Percentiles rank a stretch among this genome's conserved stretches.
phyloP scores from a whole-genome alignment of 2,329 filamentous ascomycete species.

The Colletotrichum costaricense region DNA sequence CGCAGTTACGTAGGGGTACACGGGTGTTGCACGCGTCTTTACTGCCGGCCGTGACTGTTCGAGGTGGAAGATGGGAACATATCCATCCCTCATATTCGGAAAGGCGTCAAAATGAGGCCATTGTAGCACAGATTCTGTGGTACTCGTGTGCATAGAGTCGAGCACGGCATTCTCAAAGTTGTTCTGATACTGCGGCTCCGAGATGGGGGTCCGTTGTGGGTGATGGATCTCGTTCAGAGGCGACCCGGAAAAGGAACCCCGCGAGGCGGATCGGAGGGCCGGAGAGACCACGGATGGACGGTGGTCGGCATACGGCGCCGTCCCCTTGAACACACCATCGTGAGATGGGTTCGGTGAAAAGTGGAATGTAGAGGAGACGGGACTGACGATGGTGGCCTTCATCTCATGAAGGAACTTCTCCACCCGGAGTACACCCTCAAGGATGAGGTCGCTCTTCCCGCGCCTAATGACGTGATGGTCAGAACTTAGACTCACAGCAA shows the following conservation, averaged over 20 bases:
- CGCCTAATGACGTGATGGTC: slow-evolving; percentile 44
- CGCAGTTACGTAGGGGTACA: slow-evolving; percentile 54
- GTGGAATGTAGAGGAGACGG: slow-evolving; percentile 22
- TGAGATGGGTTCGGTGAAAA: slow-evolving; percentile 25
- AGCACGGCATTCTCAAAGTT: slow-evolving; percentile 59
- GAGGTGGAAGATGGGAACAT: slow-evolving; percentile 58
- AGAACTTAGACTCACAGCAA: not conserved
- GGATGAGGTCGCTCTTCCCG: slow-evolving; percentile 63
- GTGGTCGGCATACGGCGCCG: slow-evolving; percentile 17
- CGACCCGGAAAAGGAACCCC: slow-evolving; percentile 37
- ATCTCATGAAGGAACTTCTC: slow-evolving; percentile 59
- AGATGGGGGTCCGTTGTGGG: slow-evolving; percentile 38
- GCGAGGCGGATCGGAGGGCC: slow-evolving; percentile 40
- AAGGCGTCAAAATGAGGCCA: slow-evolving; percentile 62
- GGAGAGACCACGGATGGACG: slow-evolving; percentile 32
- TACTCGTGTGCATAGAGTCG: slow-evolving; percentile 61
- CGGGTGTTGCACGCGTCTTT: slow-evolving; percentile 45
- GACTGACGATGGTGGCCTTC: slow-evolving; percentile 51
- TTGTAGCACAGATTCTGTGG: slow-evolving; percentile 61
- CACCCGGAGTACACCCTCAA: slow-evolving; percentile 60
- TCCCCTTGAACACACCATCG: slow-evolving; percentile 26
- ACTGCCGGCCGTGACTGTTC: slow-evolving; percentile 55
- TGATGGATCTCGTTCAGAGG: slow-evolving; percentile 37
- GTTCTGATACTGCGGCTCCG: slow-evolving; percentile 39
- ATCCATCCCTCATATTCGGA: slow-evolving; percentile 53